These are phyloP conservation scores for Aspergillus candidus DNA, from an alignment of 2,329 filamentous ascomycete species.

Conservation along the genomic window DNA sequence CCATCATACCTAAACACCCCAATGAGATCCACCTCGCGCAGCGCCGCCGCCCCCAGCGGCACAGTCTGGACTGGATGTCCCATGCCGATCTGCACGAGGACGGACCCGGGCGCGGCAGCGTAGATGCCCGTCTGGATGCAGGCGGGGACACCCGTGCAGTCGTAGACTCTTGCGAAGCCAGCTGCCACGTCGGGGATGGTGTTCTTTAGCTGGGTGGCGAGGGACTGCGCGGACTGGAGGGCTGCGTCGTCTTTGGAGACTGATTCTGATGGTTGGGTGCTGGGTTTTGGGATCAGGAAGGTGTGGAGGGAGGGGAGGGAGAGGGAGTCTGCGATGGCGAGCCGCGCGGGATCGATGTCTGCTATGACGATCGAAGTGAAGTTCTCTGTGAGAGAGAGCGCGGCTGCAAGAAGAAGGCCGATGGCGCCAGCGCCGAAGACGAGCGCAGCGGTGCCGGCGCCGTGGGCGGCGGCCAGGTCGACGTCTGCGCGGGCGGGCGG, in stretches of 20 bases:
- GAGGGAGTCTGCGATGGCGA: conserved; percentile 48
- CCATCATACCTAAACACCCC: conserved; percentile 53
- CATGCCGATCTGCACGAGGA: conserved; percentile 53
- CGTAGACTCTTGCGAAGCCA: conserved; percentile 41
- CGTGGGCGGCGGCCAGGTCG: conserved; percentile 35
- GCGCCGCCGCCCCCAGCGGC: conserved; percentile 49
- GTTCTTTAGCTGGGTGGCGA: conserved; percentile 28
- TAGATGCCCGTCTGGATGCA: conserved; percentile 44
- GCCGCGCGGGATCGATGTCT: conserved; percentile 53
- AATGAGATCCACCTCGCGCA: conserved; percentile 52
- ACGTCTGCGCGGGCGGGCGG: conserved; percentile 37
- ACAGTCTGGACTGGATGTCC: conserved; percentile 50
- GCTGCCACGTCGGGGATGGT: conserved; percentile 16
- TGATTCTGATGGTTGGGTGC: conserved; percentile 5
- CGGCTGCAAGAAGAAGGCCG: conserved; percentile 53
- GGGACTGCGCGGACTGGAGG: conserved; percentile 30
- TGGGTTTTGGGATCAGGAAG: conserved; percentile 30
- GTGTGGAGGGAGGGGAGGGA: conserved; percentile 30
- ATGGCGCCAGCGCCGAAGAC: conserved; percentile 59
- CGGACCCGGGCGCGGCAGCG: conserved; percentile 43
- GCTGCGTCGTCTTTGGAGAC: conserved; percentile 7
- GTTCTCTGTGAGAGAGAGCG: conserved; percentile 49
- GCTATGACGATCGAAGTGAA: conserved; percentile 54
- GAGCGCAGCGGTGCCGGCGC: conserved; percentile 44
- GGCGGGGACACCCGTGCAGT: conserved; percentile 42